Percentiles rank a stretch among this genome's conserved stretches.
phyloP scores from a whole-genome alignment of 352 stramenopile species.

The Thalassiosira mediterranea region DNA sequence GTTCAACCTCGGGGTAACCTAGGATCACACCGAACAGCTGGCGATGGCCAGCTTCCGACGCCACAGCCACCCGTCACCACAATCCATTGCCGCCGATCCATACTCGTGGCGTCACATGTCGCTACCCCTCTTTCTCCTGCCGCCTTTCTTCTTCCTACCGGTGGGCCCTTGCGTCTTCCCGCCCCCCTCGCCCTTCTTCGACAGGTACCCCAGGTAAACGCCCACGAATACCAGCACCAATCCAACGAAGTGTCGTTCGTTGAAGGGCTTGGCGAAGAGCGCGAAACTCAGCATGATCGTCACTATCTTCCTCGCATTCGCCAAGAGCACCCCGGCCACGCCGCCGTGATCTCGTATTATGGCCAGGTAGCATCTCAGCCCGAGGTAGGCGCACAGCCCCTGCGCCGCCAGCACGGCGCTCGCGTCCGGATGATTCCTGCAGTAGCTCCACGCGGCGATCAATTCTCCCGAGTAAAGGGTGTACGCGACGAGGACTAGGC shows the following conservation, averaged over 20 bases:
- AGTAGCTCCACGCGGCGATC: constrained; percentile 34
- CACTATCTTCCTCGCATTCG: constrained; percentile 53
- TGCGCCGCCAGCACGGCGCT: constrained; percentile 31
- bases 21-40: too few relatives aligned
- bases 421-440: constrained; percentile 29
- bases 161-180: too few relatives aligned
- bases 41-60: too few relatives aligned
- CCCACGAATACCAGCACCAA: constrained; percentile 51
- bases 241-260: constrained; percentile 43
- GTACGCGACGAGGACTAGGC: constrained; percentile 43
- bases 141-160: too few relatives aligned
- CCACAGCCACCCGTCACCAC: too few relatives aligned
- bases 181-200: too few relatives aligned
- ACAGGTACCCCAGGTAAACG: constrained; percentile 50
- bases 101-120: too few relatives aligned
- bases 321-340: constrained; percentile 48
- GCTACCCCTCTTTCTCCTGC: too few relatives aligned
- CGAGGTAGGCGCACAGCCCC: constrained; percentile 48
- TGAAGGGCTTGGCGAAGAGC: constrained; percentile 63
- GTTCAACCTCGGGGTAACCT: too few relatives aligned
- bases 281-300: constrained; percentile 56
- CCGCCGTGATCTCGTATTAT: constrained; percentile 57
- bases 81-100: too few relatives aligned
- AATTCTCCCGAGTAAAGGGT: constrained; percentile 52
- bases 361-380: constrained; percentile 49